Base-by-base conservation (phyloP, 1,284 basidiomycete genomes). In the Heterobasidion occidentale region DNA sequence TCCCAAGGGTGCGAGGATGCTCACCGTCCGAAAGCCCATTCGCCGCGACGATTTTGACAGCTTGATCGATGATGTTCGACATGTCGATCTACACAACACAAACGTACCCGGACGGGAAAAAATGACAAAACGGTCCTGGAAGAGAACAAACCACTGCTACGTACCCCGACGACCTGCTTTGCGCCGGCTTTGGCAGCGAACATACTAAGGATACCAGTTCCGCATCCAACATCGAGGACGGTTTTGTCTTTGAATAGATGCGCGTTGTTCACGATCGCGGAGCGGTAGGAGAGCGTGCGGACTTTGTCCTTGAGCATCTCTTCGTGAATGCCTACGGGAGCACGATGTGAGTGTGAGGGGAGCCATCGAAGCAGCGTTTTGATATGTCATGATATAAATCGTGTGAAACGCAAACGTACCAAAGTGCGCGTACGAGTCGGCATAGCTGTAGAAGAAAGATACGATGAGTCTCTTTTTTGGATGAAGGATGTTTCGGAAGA, bases 41-140 rank as follows among this genome's bases (percentile, higher is more conserved):
- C 15, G 92, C 91, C 65, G 94, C 88, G 62, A 98, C 86, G 64
- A 99, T 99, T 76, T 94, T 95, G 77, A 89, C 84, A 7, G 97
- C 97, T 78, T 99, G 95, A 76, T 98, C 96, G 69, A 98, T 92
- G 75, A 99, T 99, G 77, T 99, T 98, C 62, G 94, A 98, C 97
- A 99, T 99, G 76, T 99, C 97, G 71, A 99, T 96, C 91, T 9
- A 48, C 20, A 45, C 2, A 38, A 45, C 33, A 35, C 36, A 45
- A 45, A 14, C 4, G 27, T 1, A 5, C 27, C 27, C 27, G 49
- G 53, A 34, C 34, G 48, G 49, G 54, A 55, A 27, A 27, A 47
- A 27, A 19, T 3, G 36, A 38, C 42, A 35, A 52, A 45, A 9
- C 42, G 27, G 4, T 27, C 27, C 27, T 27, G 27, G 49, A 54